phyloP scores from a whole-genome alignment of 495 filamentous ascomycete species.

The Hypoxylon fragiforme region DNA sequence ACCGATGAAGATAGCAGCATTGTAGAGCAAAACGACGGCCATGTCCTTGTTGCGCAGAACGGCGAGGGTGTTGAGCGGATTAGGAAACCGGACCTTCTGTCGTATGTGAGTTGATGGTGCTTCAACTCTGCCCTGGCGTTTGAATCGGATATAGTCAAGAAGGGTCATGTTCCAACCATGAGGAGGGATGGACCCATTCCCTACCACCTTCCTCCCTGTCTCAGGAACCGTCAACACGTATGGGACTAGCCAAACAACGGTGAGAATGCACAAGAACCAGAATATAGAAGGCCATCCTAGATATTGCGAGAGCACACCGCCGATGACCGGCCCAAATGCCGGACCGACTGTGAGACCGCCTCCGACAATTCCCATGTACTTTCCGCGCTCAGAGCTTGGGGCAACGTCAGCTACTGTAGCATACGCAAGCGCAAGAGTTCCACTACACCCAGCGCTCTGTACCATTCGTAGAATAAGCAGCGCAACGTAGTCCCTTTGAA shows the following conservation, averaged over 20 bases:
- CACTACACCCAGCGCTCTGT: slow-evolving; percentile 64
- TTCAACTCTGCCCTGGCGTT: slow-evolving; percentile 33
- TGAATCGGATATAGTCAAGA: slow-evolving; percentile 46
- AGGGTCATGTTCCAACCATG: slow-evolving; percentile 57
- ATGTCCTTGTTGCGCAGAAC: slow-evolving; percentile 69
- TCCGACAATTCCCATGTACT: slow-evolving; percentile 59
- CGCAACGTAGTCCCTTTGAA: slow-evolving; percentile 62
- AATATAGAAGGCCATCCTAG: slow-evolving; percentile 74
- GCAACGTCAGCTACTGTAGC: slow-evolving; percentile 66
- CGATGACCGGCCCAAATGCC: slow-evolving; percentile 63
- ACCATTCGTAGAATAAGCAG: slow-evolving; percentile 64
- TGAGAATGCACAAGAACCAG: slow-evolving; percentile 70
- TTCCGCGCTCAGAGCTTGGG: slow-evolving; percentile 60
- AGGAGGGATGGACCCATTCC: slow-evolving; percentile 65
- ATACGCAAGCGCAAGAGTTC: slow-evolving; percentile 59
- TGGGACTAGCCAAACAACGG: slow-evolving; percentile 54
- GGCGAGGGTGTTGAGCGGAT: slow-evolving; percentile 68
- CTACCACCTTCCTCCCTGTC: slow-evolving; percentile 71
- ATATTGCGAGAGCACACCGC: slow-evolving; percentile 64
- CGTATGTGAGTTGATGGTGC: slow-evolving; percentile 38
- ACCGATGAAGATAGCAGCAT: slow-evolving; percentile 56
- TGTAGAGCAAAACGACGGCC: slow-evolving; percentile 44
- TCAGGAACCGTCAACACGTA: slow-evolving; percentile 64
- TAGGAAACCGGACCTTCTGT: slow-evolving; percentile 64
- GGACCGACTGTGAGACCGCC: slow-evolving; percentile 58